These are phyloP conservation scores for Candida palmyrensis DNA, from an alignment of 805 yeast genomes.

Conservation along the genomic window DNA sequence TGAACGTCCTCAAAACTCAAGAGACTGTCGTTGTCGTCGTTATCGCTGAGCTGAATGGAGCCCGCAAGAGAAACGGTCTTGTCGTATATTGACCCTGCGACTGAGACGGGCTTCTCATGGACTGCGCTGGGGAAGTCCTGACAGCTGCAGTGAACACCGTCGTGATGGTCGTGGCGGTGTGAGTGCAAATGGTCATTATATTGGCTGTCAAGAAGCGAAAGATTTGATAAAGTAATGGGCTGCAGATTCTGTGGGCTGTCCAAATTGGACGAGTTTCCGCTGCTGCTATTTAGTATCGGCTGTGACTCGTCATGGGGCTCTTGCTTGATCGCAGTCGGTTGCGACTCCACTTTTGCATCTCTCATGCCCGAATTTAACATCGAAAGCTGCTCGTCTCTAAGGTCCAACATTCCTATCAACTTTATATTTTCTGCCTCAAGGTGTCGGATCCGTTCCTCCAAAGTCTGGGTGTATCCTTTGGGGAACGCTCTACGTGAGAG, in stretches of 20 bases:
- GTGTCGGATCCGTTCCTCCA: slow-evolving; percentile 85
- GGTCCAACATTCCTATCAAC: slow-evolving; percentile 55
- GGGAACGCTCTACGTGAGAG: slow-evolving; percentile 85
- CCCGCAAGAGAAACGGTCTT: slow-evolving; percentile 28
- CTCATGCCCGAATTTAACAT: slow-evolving; percentile 12
- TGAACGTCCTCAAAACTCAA: slow-evolving; percentile 24
- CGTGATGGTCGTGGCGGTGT: slow-evolving; percentile 19
- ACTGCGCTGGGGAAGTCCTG: slow-evolving; percentile 48
- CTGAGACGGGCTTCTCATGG: slow-evolving; percentile 60
- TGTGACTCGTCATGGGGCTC: neutral
- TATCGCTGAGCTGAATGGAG: slow-evolving; percentile 44
- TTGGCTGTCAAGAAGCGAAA: slow-evolving; percentile 4
- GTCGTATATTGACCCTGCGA: slow-evolving; percentile 54
- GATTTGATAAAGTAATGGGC: slow-evolving; percentile 7
- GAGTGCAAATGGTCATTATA: slow-evolving; percentile 7
- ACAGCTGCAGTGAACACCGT: slow-evolving; percentile 54
- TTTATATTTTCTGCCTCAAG: slow-evolving; percentile 76
- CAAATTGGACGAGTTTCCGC: neutral
- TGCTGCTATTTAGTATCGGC: neutral
- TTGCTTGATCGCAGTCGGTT: neutral
- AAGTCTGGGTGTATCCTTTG: slow-evolving; percentile 84
- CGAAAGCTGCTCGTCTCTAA: slow-evolving; percentile 60
- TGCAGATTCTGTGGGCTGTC: neutral
- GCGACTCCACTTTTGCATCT: neutral
- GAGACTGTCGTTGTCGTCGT: slow-evolving; percentile 25